These are phyloP conservation scores for Begonia peltatifolia DNA, from an alignment of 306 rosid species.

Conservation along the genomic window DNA sequence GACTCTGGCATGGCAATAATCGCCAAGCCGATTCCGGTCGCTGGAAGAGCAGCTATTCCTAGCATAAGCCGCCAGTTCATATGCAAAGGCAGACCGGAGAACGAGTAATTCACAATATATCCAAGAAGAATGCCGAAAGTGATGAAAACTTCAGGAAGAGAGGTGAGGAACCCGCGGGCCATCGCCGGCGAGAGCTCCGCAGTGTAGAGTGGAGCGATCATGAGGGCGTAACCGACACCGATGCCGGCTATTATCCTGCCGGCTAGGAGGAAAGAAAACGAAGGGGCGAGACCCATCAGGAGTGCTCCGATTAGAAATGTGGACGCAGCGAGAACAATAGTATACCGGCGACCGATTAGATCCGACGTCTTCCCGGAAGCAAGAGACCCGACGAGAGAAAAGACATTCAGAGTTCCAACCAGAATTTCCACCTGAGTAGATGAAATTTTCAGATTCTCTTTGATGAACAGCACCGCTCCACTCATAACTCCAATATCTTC, in stretches of 20 bases:
- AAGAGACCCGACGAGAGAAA: conserved; percentile 60
- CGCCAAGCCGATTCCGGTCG: conserved; percentile 35
- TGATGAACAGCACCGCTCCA: conserved; percentile 59
- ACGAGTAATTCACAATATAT: conserved; percentile 47
- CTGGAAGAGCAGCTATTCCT: conserved; percentile 46
- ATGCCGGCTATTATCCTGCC: conserved; percentile 65
- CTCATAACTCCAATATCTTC: conserved; percentile 82
- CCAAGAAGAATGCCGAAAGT: conserved; percentile 53
- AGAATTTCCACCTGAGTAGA: conserved; percentile 53
- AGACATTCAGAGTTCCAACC: conserved; percentile 54
- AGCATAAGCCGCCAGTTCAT: conserved; percentile 71
- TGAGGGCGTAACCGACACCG: conserved; percentile 72
- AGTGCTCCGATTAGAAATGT: conserved; percentile 60
- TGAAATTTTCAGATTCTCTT: conserved; percentile 38
- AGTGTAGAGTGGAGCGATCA: conserved; percentile 57
- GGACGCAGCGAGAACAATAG: conserved; percentile 43
- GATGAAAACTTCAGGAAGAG: conserved; percentile 75
- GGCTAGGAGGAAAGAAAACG: conserved; percentile 33
- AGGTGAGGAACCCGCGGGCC: conserved; percentile 57
- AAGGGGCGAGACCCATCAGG: conserved; percentile 68
- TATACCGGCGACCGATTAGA: conserved; percentile 57
- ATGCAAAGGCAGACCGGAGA: conserved; percentile 28
- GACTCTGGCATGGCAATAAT: conserved; percentile 72
- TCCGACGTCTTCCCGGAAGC: conserved; percentile 67
- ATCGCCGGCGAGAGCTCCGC: conserved; percentile 70